Evolutionary conservation across 306 rosid genomes (phyloP).

Genomic region (Medicago arabica): DNA sequence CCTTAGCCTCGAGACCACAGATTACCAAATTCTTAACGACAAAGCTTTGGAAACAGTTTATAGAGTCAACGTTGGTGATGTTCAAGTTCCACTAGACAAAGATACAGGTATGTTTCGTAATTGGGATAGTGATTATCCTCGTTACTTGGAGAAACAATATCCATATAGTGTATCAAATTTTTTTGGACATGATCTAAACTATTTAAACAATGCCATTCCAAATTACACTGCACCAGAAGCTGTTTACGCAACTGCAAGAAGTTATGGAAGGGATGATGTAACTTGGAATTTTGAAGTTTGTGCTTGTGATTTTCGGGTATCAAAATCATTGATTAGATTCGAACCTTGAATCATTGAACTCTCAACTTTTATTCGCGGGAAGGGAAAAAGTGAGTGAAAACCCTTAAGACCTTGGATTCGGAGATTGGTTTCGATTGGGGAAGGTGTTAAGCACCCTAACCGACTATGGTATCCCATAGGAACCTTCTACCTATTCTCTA

Average conservation of each 20-base stretch:
- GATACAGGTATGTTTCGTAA: no score
- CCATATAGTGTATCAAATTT: background rate
- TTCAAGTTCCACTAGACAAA: background rate
- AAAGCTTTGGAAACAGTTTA: slow-evolving; percentile 13
- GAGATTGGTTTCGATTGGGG: no score
- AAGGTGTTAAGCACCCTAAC: no score
- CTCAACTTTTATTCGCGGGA: no score
- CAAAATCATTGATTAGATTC: no score
- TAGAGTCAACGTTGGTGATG: slow-evolving; percentile 28
- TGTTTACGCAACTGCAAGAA: background rate
- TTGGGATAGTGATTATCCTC: background rate
- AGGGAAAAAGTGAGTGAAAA: no score
- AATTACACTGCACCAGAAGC: background rate
- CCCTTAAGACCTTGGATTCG: no score
- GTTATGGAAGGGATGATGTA: background rate
- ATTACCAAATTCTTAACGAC: background rate
- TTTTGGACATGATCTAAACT: background rate
- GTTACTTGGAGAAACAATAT: no score
- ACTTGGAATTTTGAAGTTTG: background rate
- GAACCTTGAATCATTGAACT: no score
- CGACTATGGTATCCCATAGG: no score
- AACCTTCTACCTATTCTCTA: no score
- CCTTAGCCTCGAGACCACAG: rapidly evolving
- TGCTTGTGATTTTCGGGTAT: no score
- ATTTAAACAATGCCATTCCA: background rate